Conservation (phyloP, 495 filamentous ascomycete species). For the Tuber calosporum region DNA sequence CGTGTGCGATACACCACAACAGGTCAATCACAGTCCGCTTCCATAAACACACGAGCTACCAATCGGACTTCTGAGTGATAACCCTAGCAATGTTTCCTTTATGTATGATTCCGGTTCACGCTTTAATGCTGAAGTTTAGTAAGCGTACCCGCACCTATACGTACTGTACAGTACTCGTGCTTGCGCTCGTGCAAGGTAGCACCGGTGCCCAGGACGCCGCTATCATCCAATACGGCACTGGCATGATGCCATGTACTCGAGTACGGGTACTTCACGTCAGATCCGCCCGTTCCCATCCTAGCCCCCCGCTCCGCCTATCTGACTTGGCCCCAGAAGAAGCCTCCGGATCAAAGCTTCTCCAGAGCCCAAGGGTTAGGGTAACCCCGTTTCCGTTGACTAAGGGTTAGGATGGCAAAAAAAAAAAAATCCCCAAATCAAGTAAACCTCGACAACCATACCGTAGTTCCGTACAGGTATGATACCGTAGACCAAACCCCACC, state of each 20-base stretch:
- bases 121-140: background rate
- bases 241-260: background rate
- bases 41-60: background rate
- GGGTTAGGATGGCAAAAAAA: background rate
- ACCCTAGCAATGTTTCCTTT: background rate
- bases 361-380: background rate
- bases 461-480: background rate
- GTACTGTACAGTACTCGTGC: no score
- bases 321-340: background rate
- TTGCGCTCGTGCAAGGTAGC: background rate
- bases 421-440: background rate
- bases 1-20: background rate
- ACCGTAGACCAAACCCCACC: conserved; percentile 8
- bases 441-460: background rate
- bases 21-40: background rate
- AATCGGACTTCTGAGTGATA: background rate
- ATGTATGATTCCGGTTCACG: background rate
- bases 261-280: background rate
- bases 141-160: background rate
- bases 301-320: background rate
- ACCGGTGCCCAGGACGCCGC: background rate
- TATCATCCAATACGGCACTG: background rate
- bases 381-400: background rate
- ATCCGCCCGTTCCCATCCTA: background rate
- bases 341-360: background rate